phyloP scores from a whole-genome alignment of 768 basidiomycete genomes.

The Tricholoma furcatifolium region DNA sequence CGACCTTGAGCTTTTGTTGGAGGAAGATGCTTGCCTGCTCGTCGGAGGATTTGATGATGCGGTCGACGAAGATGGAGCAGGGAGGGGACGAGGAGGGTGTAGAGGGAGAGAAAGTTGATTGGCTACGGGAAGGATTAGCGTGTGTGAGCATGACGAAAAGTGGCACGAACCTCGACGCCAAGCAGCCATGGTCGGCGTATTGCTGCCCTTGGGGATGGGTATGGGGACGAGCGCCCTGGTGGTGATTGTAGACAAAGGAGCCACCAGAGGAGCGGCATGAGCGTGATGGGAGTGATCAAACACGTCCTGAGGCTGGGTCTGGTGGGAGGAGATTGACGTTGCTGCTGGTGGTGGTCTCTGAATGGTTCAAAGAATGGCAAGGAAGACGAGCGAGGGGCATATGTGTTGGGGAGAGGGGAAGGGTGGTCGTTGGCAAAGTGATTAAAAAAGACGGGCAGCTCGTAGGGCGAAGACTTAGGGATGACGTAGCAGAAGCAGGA shows the following conservation, averaged over 20 bases:
- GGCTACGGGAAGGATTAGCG: too few relatives aligned
- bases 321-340: not conserved
- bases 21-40: constrained; percentile 90
- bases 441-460: constrained; percentile 31
- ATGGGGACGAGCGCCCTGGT: constrained; percentile 23
- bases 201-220: too few relatives aligned
- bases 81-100: constrained; percentile 84
- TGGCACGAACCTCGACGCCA: constrained; percentile 49
- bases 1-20: constrained; percentile 88
- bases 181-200: not conserved
- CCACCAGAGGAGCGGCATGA: not conserved
- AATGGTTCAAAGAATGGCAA: constrained; percentile 56
- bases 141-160: too few relatives aligned
- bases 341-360: constrained; percentile 33
- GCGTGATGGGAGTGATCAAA: too few relatives aligned
- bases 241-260: constrained; percentile 7
- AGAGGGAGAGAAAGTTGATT: too few relatives aligned
- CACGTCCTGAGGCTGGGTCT: too few relatives aligned
- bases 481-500: constrained; percentile 68
- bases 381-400: constrained; percentile 18
- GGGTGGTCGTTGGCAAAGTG: constrained; percentile 40
- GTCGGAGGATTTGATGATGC: too few relatives aligned
- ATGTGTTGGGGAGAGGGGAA: constrained; percentile 19
- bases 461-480: constrained; percentile 47
- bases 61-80: constrained; percentile 76